These are phyloP conservation scores for Boletus rubroflammeus DNA, from an alignment of 768 basidiomycete species.

Conservation along the genomic window DNA sequence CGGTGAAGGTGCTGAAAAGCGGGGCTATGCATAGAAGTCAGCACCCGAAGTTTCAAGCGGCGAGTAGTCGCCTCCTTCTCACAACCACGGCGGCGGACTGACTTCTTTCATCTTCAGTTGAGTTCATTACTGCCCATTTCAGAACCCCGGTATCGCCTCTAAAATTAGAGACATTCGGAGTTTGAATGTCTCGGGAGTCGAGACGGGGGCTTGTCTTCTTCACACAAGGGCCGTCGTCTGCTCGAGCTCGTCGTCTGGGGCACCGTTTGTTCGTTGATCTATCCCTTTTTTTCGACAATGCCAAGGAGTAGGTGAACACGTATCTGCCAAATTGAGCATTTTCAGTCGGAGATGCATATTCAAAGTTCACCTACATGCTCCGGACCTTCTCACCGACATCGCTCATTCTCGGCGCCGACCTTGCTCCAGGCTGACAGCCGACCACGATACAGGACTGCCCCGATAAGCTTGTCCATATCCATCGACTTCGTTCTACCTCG, in stretches of 20 bases:
- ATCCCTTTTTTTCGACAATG: neutral
- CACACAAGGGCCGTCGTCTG: too few species aligned
- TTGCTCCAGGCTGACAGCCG: too few species aligned
- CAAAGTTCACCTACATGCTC: neutral
- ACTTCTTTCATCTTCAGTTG: too few species aligned
- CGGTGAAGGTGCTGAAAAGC: neutral
- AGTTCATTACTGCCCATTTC: neutral
- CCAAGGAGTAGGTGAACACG: too few species aligned
- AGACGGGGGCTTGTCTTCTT: too few species aligned
- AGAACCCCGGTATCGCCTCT: neutral
- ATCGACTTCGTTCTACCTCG: neutral
- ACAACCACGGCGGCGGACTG: neutral
- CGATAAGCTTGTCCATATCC: neutral
- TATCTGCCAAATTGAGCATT: too few species aligned
- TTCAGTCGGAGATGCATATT: neutral
- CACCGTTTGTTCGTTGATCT: neutral
- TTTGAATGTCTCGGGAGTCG: too few species aligned
- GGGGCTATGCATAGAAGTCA: neutral
- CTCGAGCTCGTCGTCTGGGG: too few species aligned
- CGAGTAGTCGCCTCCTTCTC: neutral
- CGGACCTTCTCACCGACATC: neutral
- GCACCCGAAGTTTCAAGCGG: neutral
- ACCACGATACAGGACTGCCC: too few species aligned
- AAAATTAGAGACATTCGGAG: neutral
- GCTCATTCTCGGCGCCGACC: neutral